Base-by-base conservation (phyloP, 345 rosid species). In the Salix exigua region DNA sequence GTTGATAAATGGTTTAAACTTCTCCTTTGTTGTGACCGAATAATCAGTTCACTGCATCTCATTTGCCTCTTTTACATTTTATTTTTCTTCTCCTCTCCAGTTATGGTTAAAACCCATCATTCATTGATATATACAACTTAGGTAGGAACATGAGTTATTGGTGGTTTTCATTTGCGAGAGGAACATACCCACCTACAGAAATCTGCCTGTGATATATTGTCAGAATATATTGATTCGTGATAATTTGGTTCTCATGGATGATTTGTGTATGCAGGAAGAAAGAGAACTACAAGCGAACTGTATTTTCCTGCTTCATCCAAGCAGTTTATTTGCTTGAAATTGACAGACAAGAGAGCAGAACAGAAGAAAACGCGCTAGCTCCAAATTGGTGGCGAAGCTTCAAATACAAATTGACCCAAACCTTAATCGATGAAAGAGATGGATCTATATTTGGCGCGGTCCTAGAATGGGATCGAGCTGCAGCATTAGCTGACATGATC, bases 341-440 rank as follows among this genome's bases (percentile, higher is more conserved):
- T 58, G 99, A 96, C 82, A 89, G 97, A 82, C 99, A 94, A 73
- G 98, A 96, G 79, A 91, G 79, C 65, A 82, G 89, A 75, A 82
- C 86, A 18, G 86, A 83, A 77, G 89, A 88, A 79, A 87, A 76
- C 40, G 90, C 92, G 3, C 97, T 94, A 4, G 98, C 99, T 7
- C 95, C 98, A 1, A 94, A 91, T 81, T 96, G 99, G 98, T 94
- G 98, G 97, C 79, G 83, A 28, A 89, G 91, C n/a, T 96, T 93
- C 83, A 96, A 90, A 84, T 96, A 92, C 91, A 96, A 88, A 83
- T 75, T 94, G 63, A 70, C 88, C 1, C 89, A 87, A 63, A 91
- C 93, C 23, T 85, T 96, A 25, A 76, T 86, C 14, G 99, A 96
- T 16, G 90, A 91, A 70, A 83, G 97, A 83, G 98, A 94, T 38